Percentiles rank a stretch among this genome's conserved stretches.
phyloP scores from a whole-genome alignment of 2,329 filamentous ascomycete genomes.

The Rosellinia necatrix region DNA sequence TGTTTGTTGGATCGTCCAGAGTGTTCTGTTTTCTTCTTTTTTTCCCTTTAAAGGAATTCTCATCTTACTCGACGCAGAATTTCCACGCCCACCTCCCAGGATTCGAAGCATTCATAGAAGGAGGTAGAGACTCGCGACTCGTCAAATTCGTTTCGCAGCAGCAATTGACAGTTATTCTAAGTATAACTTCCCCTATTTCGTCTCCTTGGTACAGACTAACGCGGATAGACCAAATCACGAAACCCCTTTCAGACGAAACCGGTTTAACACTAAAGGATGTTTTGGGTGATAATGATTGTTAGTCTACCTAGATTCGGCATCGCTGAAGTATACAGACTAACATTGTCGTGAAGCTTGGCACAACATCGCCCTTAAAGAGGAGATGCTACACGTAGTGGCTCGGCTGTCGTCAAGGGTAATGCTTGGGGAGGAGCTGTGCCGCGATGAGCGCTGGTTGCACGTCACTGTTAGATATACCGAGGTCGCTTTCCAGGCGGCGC shows the following conservation, averaged over 20 bases:
- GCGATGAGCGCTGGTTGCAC: slow-evolving; percentile 8
- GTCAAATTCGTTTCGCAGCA: too few species aligned
- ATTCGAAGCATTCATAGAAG: slow-evolving; percentile 5
- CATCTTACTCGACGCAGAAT: slow-evolving; percentile 11
- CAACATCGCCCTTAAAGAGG: neutral
- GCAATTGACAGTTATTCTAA: too few species aligned
- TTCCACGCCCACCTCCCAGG: slow-evolving; percentile 8
- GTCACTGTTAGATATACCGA: slow-evolving; percentile 3
- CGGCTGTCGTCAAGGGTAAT: slow-evolving; percentile 16
- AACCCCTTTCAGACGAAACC: slow-evolving; percentile 5
- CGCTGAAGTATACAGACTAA: slow-evolving; percentile 3
- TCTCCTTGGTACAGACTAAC: neutral
- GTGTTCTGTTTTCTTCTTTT: too few species aligned
- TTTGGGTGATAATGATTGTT: neutral
- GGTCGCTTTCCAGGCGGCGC: neutral
- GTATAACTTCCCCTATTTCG: neutral
- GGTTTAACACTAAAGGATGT: slow-evolving; percentile 6
- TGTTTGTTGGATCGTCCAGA: neutral
- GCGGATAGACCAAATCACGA: slow-evolving; percentile 6
- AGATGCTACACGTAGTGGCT: too few species aligned
- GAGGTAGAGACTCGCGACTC: neutral
- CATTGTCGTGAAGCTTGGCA: too few species aligned
- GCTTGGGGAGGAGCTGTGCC: slow-evolving; percentile 15
- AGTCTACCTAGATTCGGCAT: neutral
- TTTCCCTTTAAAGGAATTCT: too few species aligned